Base-by-base conservation (phyloP, 257 asterid species). In the Galeopsis tetrahit region DNA sequence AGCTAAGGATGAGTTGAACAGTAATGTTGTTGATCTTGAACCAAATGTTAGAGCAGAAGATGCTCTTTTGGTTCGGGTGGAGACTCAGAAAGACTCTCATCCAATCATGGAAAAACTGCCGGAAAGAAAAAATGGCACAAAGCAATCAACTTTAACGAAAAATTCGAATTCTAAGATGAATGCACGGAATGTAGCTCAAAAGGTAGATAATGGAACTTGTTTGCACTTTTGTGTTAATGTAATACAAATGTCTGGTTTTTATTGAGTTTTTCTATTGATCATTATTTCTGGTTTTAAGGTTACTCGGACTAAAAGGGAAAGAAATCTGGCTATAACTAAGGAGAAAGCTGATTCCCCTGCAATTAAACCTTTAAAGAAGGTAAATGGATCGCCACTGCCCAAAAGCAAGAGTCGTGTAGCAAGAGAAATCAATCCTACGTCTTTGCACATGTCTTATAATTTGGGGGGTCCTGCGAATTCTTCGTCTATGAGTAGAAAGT, bases 371-470 rank as follows among this genome's bases (percentile, higher is more conserved):
- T 66, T 78, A 15, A 90, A 86, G 86, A 80, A 81, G 81, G 71
- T 44, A 42, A 80, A 76, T n/a, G 81, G 80, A 34, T 71, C 82
- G 5, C 73, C 79, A 11, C n/a, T 74, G 63, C 80, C 74, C 2
- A 87, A 74, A 74, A 73, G 86, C 78, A 83, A 63, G 70, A 72
- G 49, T 73, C 32, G 73, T 75, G 70, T 49, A n/a, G 70, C 36
- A 15, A 71, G 69, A 63, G 83, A 78, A 73, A 80, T 71, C 77
- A 85, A 70, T 63, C 85, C 92, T 7, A 75, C 88, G 31, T 85
- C 96, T 51, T 77, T 93, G 79, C 94, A 89, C 81, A 86, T 80
- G 96, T 91, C 98, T 69, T 86, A 87, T 33, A 86, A 75, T 76
- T 79, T 89, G 89, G 89, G 85, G 89, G 88, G 85, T 51, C 84